Base-by-base conservation (phyloP, 495 filamentous ascomycete species). In the Penicillium salamii region DNA sequence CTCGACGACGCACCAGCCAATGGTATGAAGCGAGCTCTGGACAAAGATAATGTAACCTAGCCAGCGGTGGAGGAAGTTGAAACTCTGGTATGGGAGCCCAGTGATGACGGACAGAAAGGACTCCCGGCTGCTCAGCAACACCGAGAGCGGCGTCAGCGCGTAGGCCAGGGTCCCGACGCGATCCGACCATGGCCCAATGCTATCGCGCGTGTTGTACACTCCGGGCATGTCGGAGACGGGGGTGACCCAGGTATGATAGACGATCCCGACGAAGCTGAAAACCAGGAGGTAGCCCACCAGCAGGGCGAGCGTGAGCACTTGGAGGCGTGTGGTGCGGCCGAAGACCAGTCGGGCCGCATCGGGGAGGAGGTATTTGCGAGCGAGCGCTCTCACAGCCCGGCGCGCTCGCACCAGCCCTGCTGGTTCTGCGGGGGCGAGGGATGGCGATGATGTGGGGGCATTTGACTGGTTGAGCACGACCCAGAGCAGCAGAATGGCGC, bases 1-100 rank as follows among this genome's bases (percentile, higher is more conserved):
- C 62, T 86, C 80, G 41, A 87, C 67, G 20, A 88, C 62, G 12
- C 73, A 76, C 85, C 83, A 88, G 35, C 75, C 73, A n/a, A 86
- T 67, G 5, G 84, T 87, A 57, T 88, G 85, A 5, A 87, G 63
- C 32, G 76, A 64, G 11, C 74, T 71, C 46, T 86, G 83, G 1
- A 80, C 58, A 39, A 84, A 74, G 52, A 87, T 85, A 49, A 86
- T 78, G 34, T 80, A 78, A 1, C 85, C 84, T 2, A 77, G 62
- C 82, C 81, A 85, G 20, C 81, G 78, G 57, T 87, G 84, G 19
- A 89, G 67, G 62, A 87, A 87, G 66, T 84, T 80, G 69, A 87
- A 87, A 42, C 74, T 76, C 48, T 86, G 81, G 54, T 87, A 86
- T 0, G 85, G 82, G 3, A 87, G 63, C 5, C 85, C 83, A 0